Percentiles rank a stretch among this genome's conserved stretches.
phyloP scores from a whole-genome alignment of 345 rosid species.

The Capsella bursapastoris region DNA sequence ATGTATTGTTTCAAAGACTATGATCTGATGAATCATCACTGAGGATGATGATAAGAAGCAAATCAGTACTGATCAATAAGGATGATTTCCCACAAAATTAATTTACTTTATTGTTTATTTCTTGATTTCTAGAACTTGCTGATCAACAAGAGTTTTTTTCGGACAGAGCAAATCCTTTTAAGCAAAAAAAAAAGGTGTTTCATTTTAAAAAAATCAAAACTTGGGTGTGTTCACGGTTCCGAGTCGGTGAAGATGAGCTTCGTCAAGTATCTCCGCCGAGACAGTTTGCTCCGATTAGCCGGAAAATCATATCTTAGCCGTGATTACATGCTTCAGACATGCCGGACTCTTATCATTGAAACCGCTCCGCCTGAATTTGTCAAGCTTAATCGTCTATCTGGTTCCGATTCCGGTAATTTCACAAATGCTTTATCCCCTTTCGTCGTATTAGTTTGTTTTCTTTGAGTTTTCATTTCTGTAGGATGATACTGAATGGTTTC shows the following conservation, averaged over 20 bases:
- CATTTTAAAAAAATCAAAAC: not conserved
- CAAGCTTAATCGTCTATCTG: conserved; percentile 61
- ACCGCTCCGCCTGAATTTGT: conserved; percentile 64
- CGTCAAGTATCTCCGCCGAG: conserved; percentile 42
- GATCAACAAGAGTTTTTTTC: not conserved
- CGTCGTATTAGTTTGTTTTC: not conserved
- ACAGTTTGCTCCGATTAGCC: conserved; percentile 22
- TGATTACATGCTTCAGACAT: conserved; percentile 45
- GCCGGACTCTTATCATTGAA: conserved; percentile 71
- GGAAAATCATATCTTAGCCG: conserved; percentile 30
- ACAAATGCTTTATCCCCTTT: not conserved
- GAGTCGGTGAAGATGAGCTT: conserved; percentile 37
- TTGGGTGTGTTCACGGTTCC: not conserved
- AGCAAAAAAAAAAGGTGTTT: not conserved
- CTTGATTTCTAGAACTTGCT: not conserved
- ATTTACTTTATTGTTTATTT: not conserved
- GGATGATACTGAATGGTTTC: not conserved
- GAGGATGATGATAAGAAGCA: too few species aligned
- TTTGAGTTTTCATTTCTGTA: not conserved
- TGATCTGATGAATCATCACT: too few species aligned
- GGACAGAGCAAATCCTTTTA: not conserved
- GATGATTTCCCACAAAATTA: not conserved
- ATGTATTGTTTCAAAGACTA: not conserved
- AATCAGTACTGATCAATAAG: not conserved
- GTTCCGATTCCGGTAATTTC: conserved; percentile 68